Conservation (phyloP, 768 basidiomycete species). For the Collybia sordida region DNA sequence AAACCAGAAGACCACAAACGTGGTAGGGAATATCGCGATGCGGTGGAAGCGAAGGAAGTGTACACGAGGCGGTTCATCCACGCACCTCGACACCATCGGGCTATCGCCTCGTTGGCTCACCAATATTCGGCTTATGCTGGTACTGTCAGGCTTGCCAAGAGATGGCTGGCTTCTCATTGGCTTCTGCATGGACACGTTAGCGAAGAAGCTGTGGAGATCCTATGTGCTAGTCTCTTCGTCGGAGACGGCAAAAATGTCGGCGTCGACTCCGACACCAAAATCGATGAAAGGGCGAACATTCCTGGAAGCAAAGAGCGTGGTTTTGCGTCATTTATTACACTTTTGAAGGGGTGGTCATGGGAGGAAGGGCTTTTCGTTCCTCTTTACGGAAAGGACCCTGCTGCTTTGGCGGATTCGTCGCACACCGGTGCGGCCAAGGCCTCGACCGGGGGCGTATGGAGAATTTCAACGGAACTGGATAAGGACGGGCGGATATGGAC, state of each 20-base stretch:
- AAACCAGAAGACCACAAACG: constrained; percentile 31
- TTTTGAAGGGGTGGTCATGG: constrained; percentile 86
- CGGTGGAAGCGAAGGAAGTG: constrained; percentile 53
- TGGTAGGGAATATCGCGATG: constrained; percentile 52
- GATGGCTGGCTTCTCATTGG: constrained; percentile 93
- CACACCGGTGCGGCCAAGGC: constrained; percentile 19
- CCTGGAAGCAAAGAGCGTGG: constrained; percentile 81
- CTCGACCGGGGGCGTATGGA: constrained; percentile 60
- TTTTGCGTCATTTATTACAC: constrained; percentile 70
- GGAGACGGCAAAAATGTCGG: constrained; percentile 39
- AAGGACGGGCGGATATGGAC: constrained; percentile 78
- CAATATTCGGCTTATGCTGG: constrained; percentile 76
- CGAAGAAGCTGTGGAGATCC: constrained; percentile 79
- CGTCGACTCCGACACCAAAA: constrained; percentile 27
- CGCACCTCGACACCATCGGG: constrained; percentile 82
- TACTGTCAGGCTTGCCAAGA: constrained; percentile 85
- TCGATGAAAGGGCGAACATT: constrained; percentile 38
- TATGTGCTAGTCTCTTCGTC: constrained; percentile 81
- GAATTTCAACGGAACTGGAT: constrained; percentile 77
- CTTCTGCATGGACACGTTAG: constrained; percentile 72
- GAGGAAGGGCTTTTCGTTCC: constrained; percentile 72
- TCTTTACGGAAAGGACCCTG: constrained; percentile 49
- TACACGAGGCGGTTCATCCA: constrained; percentile 77
- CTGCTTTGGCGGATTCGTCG: constrained; percentile 15
- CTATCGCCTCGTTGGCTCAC: constrained; percentile 77